Base-by-base conservation (phyloP, 371 early-diverging fungal species). In the Mortierella sp. region DNA sequence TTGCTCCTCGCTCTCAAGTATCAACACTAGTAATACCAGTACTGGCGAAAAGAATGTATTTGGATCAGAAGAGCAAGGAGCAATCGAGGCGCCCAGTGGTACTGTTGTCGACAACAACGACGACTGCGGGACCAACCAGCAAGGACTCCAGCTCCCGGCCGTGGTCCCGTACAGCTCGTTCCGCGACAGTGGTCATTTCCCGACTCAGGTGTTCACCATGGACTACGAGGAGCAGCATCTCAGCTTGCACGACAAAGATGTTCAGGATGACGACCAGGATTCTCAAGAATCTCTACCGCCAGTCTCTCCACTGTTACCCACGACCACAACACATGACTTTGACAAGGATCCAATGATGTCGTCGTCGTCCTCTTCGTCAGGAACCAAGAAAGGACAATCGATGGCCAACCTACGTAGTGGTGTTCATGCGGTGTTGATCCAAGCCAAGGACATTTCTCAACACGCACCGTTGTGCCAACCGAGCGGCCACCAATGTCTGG, bases 151-250 rank as follows among this genome's bases (percentile, higher is more conserved):
- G 19, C 50, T 37, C 65, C 61, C 61, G 1, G 2, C 61, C 22
- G 61, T 37, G 22, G 61, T 61, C 13, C 22, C 61, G 0, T 61
- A 61, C 37, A 48, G 5, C 10, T n/a, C 39, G 22, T 50, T 73
- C 11, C 31, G 67, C 4, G 79, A 73, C 26, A 74, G 74, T 44
- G 79, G 74, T 4, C 79, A 78, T 45, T 78, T 78, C 63, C 70
- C 68, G n/a, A 40, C 64, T 16, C 67, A 69, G 29, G 10, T 58
- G 31, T 70, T 66, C n/a, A 61, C 55, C 0, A 24, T 29, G 22
- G 68, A 71, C 14, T 26, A 16, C 11, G 64, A 55, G 29, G 43
- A 61, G 29, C 50, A 68, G 14, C 50, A 44, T 24, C 9, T 43
- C 63, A 48, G 29, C 29, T 24, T 47, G 48, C 19, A 48, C 6